Conservation (phyloP, 345 rosid genomes). For the thale cress (Arabidopsis thaliana) region DNA sequence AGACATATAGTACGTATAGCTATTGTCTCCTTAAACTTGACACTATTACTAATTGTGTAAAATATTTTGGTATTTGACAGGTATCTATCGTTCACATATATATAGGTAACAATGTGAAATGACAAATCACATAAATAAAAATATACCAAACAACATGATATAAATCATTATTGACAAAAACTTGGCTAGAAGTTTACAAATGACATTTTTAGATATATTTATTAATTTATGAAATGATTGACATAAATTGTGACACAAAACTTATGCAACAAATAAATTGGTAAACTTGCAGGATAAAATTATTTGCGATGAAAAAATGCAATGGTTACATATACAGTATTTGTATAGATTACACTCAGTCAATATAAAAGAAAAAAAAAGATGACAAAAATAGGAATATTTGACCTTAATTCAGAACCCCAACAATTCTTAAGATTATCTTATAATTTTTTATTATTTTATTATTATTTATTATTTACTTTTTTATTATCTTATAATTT, state of each 20-base stretch:
- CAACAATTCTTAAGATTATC: slow-evolving; percentile 7
- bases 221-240: not conserved
- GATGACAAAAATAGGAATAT: not conserved
- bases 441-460: not conserved
- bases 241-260: not conserved
- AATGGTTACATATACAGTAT: too few species aligned
- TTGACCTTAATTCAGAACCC: not conserved
- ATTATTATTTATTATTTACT: too few species aligned
- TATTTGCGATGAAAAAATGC: not conserved
- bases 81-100: not conserved
- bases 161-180: not conserved
- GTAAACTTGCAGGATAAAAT: not conserved
- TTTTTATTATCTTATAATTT: not conserved
- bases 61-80: not conserved
- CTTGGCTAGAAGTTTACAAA: not conserved
- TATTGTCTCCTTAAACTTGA: not conserved
- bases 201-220: not conserved
- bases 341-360: not conserved
- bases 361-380: not conserved
- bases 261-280: not conserved
- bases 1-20: not conserved
- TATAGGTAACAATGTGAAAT: not conserved
- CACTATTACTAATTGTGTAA: not conserved
- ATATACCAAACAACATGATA: not conserved
- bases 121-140: not conserved